phyloP scores from a whole-genome alignment of 208 protist species.

The Crithidia expoeki region DNA sequence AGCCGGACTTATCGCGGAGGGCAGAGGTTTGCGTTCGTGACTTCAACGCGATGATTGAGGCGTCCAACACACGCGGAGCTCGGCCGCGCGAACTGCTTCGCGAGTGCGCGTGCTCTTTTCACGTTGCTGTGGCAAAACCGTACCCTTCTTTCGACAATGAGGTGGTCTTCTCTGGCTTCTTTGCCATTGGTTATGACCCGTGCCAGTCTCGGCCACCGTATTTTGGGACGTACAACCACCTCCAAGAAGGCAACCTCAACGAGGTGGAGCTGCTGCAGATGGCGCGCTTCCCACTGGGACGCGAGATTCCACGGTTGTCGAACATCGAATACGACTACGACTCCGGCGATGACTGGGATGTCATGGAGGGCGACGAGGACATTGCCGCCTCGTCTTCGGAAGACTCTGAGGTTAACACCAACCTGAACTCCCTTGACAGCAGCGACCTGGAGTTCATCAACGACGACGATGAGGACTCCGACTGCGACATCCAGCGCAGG shows the following conservation, averaged over 20 bases:
- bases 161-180: slow-evolving; percentile 77
- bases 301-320: slow-evolving; percentile 67
- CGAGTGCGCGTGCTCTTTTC: slow-evolving; percentile 61
- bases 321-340: slow-evolving; percentile 91
- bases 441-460: slow-evolving; percentile 85
- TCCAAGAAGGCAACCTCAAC: slow-evolving; percentile 60
- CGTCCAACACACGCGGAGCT: slow-evolving; percentile 28
- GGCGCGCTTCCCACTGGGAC: slow-evolving; percentile 50
- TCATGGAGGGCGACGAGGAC: slow-evolving; percentile 79
- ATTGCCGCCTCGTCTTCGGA: slow-evolving; percentile 46
- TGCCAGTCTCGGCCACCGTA: slow-evolving; percentile 84
- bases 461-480: slow-evolving; percentile 69
- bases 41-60: slow-evolving; percentile 61
- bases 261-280: slow-evolving; percentile 60
- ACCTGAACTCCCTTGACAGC: slow-evolving; percentile 42
- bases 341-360: slow-evolving; percentile 89
- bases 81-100: slow-evolving; percentile 25
- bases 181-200: slow-evolving; percentile 85
- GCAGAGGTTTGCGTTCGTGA: slow-evolving; percentile 25
- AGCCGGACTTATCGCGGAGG: slow-evolving; percentile 5
- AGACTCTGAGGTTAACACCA: slow-evolving; percentile 22
- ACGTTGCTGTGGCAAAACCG: slow-evolving; percentile 37
- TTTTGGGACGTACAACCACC: slow-evolving; percentile 84
- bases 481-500: slow-evolving; percentile 73
- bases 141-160: slow-evolving; percentile 65